phyloP scores from a whole-genome alignment of 306 rosid genomes.

The Elaeagnus macrophylla region DNA sequence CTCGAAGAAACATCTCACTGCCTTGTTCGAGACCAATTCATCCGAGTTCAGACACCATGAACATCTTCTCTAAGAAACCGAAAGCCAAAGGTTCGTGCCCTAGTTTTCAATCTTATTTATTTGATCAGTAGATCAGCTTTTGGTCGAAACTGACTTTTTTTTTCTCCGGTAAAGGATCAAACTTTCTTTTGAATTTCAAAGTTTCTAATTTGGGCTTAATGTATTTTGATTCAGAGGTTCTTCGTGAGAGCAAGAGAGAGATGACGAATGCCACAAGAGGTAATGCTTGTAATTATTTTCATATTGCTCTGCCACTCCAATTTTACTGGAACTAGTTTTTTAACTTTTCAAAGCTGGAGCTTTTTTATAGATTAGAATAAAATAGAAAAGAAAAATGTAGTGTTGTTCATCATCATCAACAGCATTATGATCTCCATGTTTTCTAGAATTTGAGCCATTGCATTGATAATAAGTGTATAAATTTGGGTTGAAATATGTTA shows the following conservation, averaged over 20 bases:
- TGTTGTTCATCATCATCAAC: no score
- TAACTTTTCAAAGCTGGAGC: no score
- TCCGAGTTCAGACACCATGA: conserved; percentile 34
- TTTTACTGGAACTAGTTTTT: no score
- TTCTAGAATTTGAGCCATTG: no score
- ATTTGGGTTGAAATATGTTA: no score
- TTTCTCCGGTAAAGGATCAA: neutral
- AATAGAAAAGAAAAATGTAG: no score
- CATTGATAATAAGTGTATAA: no score
- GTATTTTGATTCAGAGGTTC: conserved; percentile 64
- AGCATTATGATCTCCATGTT: no score
- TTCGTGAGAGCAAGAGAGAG: conserved; percentile 89
- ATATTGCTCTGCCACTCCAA: neutral
- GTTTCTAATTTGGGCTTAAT: conserved; percentile 2
- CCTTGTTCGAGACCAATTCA: conserved; percentile 6
- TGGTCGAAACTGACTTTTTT: conserved; percentile 6
- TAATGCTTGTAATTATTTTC: conserved; percentile 4
- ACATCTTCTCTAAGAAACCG: conserved; percentile 85
- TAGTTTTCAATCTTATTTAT: conserved; percentile 4
- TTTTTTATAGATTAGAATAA: no score
- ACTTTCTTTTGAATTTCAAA: neutral
- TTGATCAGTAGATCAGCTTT: neutral
- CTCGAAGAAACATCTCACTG: conserved; percentile 10
- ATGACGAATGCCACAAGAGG: conserved; percentile 85
- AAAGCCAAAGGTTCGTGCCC: conserved; percentile 66